phyloP scores from a whole-genome alignment of 371 early-diverging fungal species.

The Mortierella sp. region DNA sequence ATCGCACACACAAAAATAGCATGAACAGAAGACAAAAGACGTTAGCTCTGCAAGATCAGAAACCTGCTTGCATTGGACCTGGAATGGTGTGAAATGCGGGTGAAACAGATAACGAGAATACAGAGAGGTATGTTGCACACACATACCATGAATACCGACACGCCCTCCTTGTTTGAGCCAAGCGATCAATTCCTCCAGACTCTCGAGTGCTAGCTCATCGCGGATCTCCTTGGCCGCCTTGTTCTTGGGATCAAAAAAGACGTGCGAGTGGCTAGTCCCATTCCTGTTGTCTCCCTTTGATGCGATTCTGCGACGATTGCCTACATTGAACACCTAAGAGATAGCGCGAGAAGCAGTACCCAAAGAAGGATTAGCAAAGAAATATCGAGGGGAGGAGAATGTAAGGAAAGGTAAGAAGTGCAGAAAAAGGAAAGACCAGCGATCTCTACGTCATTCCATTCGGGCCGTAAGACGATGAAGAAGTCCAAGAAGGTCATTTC shows the following conservation, averaged over 20 bases:
- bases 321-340: slow-evolving; percentile 86
- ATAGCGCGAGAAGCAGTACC: background rate
- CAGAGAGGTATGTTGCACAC: background rate
- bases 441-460: background rate
- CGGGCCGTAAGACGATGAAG: background rate
- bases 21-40: background rate
- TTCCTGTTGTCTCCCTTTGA: slow-evolving; percentile 56
- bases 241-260: slow-evolving; percentile 87
- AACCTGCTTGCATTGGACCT: background rate
- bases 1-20: slow-evolving; percentile 1
- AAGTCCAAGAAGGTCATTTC: background rate
- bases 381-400: too few relatives aligned
- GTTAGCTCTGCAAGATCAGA: background rate
- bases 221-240: slow-evolving; percentile 74
- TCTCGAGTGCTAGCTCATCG: slow-evolving; percentile 82
- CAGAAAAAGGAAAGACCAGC: too few relatives aligned
- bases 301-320: slow-evolving; percentile 80
- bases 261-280: slow-evolving; percentile 63
- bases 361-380: background rate
- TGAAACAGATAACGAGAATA: slow-evolving; percentile 5
- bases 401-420: background rate
- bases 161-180: slow-evolving; percentile 84
- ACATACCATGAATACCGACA: slow-evolving; percentile 84
- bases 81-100: background rate
- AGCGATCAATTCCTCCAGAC: slow-evolving; percentile 81